These are phyloP conservation scores for Emergomyces africanus DNA, from an alignment of 2,329 filamentous ascomycete genomes.

Conservation along the genomic window DNA sequence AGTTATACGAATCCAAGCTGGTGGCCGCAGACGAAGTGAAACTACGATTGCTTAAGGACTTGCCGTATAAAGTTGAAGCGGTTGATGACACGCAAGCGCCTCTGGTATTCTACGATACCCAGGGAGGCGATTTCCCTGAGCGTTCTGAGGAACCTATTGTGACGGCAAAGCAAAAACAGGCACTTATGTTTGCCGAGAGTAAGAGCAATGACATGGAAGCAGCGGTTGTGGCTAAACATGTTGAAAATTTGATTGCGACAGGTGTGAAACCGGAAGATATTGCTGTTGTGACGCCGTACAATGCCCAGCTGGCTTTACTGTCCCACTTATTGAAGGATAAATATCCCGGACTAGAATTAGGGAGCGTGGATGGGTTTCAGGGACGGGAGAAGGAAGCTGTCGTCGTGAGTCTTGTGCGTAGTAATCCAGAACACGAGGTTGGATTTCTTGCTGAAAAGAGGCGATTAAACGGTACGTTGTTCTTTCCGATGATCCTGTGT, in stretches of 20 bases:
- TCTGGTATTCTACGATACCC: constrained; percentile 88
- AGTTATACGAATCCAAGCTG: constrained; percentile 73
- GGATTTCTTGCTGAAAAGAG: constrained; percentile 89
- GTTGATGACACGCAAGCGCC: constrained; percentile 82
- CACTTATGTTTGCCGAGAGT: constrained; percentile 52
- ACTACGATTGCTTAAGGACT: constrained; percentile 57
- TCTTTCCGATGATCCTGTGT: constrained; percentile 3
- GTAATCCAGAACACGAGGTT: constrained; percentile 75
- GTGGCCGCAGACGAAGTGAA: constrained; percentile 71
- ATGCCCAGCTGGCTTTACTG: constrained; percentile 75
- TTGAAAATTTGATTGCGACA: constrained; percentile 59
- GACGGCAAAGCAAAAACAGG: constrained; percentile 39
- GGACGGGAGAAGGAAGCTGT: constrained; percentile 95
- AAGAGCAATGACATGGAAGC: constrained; percentile 92
- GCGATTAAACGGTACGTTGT: constrained; percentile 67
- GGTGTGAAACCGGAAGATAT: constrained; percentile 76
- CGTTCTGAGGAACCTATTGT: constrained; percentile 49
- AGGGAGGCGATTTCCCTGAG: constrained; percentile 85
- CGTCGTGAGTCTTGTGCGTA: constrained; percentile 84
- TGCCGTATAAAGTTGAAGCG: constrained; percentile 64
- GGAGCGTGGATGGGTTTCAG: constrained; percentile 94
- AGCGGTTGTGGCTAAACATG: constrained; percentile 63
- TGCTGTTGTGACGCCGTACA: constrained; percentile 91
- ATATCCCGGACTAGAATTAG: constrained; percentile 81
- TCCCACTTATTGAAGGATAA: constrained; percentile 63